Percentiles rank a stretch among this genome's conserved stretches.
These are phyloP conservation scores for Ascoidea asiatica DNA, from an alignment of 805 yeast species.

Conservation along the genomic window DNA sequence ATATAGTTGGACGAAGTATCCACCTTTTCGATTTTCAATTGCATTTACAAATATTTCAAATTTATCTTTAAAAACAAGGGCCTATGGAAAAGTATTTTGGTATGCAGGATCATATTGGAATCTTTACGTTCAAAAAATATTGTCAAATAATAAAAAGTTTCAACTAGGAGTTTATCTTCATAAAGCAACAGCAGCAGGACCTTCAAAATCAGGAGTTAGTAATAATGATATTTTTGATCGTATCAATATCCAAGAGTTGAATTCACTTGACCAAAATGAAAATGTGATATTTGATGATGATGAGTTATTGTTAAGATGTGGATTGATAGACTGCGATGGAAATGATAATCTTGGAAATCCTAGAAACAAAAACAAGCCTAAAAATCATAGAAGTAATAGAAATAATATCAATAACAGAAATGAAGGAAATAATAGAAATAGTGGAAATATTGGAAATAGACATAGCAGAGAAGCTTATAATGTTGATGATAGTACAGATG, in stretches of 20 bases:
- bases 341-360: background rate
- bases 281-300: conserved; percentile 9
- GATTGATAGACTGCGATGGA: background rate
- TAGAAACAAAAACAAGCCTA: too few species aligned
- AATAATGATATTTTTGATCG: conserved; percentile 24
- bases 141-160: conserved; percentile 22
- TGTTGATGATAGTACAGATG: background rate
- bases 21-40: conserved; percentile 41
- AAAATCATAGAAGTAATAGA: too few species aligned
- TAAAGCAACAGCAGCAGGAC: conserved; percentile 26
- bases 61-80: conserved; percentile 29
- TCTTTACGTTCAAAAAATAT: conserved; percentile 36
- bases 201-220: conserved; percentile 25
- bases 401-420: too few species aligned
- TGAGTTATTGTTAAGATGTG: background rate
- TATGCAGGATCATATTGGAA: conserved; percentile 54
- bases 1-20: conserved; percentile 28
- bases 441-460: too few species aligned
- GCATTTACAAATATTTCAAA: conserved; percentile 35
- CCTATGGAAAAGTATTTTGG: conserved; percentile 39
- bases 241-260: conserved; percentile 5
- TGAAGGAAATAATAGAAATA: too few species aligned
- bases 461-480: background rate
- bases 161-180: conserved; percentile 47
- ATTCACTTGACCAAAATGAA: background rate